These are phyloP conservation scores for Boletus vinaceobasis DNA, from an alignment of 768 basidiomycete genomes.

Conservation along the genomic window DNA sequence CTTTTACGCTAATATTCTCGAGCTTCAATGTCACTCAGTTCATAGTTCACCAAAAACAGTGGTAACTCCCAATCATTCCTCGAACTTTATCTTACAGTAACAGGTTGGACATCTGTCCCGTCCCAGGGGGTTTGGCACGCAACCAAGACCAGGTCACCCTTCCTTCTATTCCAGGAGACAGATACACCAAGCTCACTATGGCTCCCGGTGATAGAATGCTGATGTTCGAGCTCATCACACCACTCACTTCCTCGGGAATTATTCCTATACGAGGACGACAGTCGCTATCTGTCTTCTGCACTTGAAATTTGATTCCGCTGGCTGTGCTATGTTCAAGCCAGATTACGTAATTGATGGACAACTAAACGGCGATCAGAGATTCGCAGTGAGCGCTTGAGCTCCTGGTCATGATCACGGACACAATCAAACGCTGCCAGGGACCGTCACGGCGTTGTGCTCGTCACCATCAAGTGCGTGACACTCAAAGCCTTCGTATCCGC, in stretches of 20 bases:
- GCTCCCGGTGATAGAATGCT: not conserved
- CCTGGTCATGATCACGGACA: not conserved
- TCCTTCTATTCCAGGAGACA: not conserved
- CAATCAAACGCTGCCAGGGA: not conserved
- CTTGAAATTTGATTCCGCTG: not conserved
- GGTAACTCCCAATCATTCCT: not conserved
- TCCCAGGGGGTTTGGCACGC: not conserved
- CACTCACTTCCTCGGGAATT: not conserved
- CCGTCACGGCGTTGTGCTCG: not conserved
- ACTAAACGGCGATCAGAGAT: not conserved
- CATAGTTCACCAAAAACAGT: not conserved
- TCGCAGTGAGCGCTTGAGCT: not conserved
- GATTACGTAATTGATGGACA: too few relatives aligned
- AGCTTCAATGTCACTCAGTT: not conserved
- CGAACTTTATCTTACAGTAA: not conserved
- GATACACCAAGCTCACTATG: not conserved
- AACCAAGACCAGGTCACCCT: not conserved
- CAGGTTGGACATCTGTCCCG: not conserved
- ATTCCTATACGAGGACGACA: not conserved
- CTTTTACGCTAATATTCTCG: not conserved
- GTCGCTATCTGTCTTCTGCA: not conserved
- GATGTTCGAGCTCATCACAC: not conserved
- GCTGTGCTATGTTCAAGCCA: not conserved
- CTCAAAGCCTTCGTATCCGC: not conserved
- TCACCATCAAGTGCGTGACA: not conserved